phyloP scores from a whole-genome alignment of 78 protist genomes.

The Goniomonas avonlea region DNA sequence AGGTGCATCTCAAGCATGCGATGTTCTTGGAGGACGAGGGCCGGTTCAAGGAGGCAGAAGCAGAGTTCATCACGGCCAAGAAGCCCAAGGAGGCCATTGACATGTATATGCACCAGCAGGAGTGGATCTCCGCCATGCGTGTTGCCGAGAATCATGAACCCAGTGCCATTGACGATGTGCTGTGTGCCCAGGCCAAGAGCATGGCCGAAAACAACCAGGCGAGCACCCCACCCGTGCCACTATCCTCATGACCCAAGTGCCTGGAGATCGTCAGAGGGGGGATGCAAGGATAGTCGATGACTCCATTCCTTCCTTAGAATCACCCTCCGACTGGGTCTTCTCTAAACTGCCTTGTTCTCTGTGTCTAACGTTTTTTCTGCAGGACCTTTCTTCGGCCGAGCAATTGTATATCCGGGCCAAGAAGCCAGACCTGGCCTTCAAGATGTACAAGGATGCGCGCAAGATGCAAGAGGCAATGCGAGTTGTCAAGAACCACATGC shows the following conservation, averaged over 20 bases:
- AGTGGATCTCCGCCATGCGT: constrained; percentile 66
- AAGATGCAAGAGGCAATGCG: constrained; percentile 40
- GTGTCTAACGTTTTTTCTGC: too few species aligned
- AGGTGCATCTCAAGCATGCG: constrained; percentile 68
- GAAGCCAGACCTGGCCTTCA: constrained; percentile 53
- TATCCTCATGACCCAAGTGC: too few species aligned
- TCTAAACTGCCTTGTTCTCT: too few species aligned
- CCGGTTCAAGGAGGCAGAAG: constrained; percentile 44
- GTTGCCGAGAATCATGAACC: constrained; percentile 67
- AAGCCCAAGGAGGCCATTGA: constrained; percentile 75
- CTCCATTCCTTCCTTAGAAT: too few species aligned
- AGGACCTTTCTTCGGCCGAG: constrained; percentile 41
- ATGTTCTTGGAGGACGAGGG: constrained; percentile 67
- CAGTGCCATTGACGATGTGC: constrained; percentile 16
- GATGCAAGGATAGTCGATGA: too few species aligned
- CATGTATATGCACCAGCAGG: constrained; percentile 66
- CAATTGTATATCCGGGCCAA: constrained; percentile 48
- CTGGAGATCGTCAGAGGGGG: too few species aligned
- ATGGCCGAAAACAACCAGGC: background rate
- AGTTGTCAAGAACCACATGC: constrained; percentile 10
- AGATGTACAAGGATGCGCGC: constrained; percentile 48
- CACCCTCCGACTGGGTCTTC: too few species aligned
- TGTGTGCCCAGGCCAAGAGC: constrained; percentile 33
- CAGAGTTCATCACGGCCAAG: constrained; percentile 50
- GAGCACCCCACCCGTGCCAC: too few species aligned